Base-by-base conservation (phyloP, 306 rosid species). In the Styphnolobium japonicum region DNA sequence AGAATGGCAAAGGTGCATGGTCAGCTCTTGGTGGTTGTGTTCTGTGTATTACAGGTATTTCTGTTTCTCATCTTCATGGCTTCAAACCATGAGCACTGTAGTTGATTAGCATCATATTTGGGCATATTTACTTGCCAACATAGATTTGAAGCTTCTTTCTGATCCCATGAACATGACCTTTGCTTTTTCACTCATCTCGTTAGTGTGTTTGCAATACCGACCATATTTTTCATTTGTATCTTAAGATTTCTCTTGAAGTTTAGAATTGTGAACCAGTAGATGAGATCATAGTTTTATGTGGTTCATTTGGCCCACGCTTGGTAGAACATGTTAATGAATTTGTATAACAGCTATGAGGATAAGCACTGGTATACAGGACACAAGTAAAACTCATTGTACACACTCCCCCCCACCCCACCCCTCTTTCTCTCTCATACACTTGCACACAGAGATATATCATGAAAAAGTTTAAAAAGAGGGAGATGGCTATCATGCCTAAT, bases 1-100 rank as follows among this genome's bases (percentile, higher is more conserved):
- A 79, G 77, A 86, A 95, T 72, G 80, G 85, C 65, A 84, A 22
- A 57, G 56, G 53, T 33, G 98, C 97, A 6, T 92, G 98, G 98
- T 91, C 94, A 74, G 92, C 98, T 69, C 98, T 95, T 64, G 98
- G 98, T 71, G 98, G 98, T 81, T 95, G 98, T 84, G 95, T 95
- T 82, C 84, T 95, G 73, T 95, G 98, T 82, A 87, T 95, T 77
- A 95, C 98, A 87, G 98, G 98, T 95, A 88, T 36, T 57, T 60
- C 62, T 62, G 58, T 75, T 73, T 84, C 60, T 82, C 61, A 63
- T 40, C 73, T 22, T 14, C 64, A 27, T 18, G 71, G 34, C 69
- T 52, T 82, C 69, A 61, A 48, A 23, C 23, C 63, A 12, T 66
- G 48, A 67, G 22, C 56, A 48, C 51, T 25, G 23, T 45, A 34